Evolutionary conservation across 2,329 filamentous ascomycete species (phyloP), one percentile per base, ranked within the genome.

Genomic region (Chaetomiaceae sp.): DNA sequence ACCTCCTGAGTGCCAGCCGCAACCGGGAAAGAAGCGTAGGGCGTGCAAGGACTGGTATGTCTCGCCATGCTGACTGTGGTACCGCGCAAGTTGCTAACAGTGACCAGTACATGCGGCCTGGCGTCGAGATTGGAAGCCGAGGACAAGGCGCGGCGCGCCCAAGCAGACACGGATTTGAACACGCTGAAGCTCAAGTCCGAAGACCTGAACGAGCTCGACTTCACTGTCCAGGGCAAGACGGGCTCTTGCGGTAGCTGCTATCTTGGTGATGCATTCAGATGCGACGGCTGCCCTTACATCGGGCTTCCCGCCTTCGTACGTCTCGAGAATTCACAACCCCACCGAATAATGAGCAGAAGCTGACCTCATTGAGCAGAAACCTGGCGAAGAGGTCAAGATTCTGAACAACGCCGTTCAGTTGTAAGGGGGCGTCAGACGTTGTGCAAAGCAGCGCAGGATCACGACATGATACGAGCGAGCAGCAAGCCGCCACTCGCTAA

Each of bases 141-240:
- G 71, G 93, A 97, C 66, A 61, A 62, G 48, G 56, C 58, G 38
- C 61, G 64, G 24, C 59, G 62, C 12, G 49, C 48, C 19, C 61
- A 65, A 54, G 64, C 64, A 1, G 62, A 65, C 43, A 45, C 47
- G 38, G 58, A 56, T 17, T 53, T 63, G 8, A 51, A 52, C 60
- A 74, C 81, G 17, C 71, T 88, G 52, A 87, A 86, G 67, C 74
- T 95, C 42, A 79, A 76, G 40, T 72, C 80, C 1, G 83, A 88
- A 58, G 93, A 98, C 62, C 70, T 98, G 39, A 82, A 79, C 42
- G 91, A 97, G 38, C 76, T 97, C 8, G 93, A 98, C 67, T 97
- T 98, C 63, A 98, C 93, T 1, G 88, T 97, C n/a, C 78, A 95
- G 67, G 93, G 93, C 58, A 97, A 96, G 72, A 87, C 91, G 6